Conservation (phyloP, 2,329 filamentous ascomycete species). For the Fusarium buharicum region DNA sequence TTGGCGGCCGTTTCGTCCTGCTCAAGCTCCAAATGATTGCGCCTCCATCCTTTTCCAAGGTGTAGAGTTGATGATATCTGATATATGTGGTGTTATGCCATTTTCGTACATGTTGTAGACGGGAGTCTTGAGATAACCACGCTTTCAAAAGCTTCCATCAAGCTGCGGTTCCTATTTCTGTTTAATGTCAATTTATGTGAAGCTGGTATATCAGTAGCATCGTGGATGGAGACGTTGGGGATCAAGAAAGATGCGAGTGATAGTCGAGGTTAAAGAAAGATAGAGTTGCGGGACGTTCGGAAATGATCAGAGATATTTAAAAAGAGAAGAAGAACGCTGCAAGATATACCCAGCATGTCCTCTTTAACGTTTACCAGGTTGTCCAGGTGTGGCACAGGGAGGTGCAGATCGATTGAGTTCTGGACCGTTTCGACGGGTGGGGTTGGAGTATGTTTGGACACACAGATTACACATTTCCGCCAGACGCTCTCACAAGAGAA, state of each 20-base stretch:
- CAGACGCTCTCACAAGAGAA: slow-evolving; percentile 22
- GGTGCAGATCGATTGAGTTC: slow-evolving; percentile 47
- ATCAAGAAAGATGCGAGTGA: neutral
- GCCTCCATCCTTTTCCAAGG: neutral
- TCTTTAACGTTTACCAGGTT: slow-evolving; percentile 29
- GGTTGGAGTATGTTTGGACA: slow-evolving; percentile 31
- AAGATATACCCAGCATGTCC: slow-evolving; percentile 34
- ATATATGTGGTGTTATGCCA: neutral
- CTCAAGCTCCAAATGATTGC: neutral
- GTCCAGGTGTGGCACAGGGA: slow-evolving; percentile 44
- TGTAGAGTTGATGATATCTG: neutral
- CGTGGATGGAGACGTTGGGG: neutral
- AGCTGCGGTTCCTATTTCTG: neutral
- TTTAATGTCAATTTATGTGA: neutral
- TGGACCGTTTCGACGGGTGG: slow-evolving; percentile 44
- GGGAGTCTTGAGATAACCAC: neutral
- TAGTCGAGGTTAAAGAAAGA: neutral
- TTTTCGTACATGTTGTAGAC: neutral
- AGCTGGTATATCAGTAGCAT: neutral
- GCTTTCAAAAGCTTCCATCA: neutral
- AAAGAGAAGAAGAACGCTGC: slow-evolving; percentile 20
- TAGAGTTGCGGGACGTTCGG: neutral
- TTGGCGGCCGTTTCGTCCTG: slow-evolving; percentile 1
- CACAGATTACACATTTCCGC: slow-evolving; percentile 16
- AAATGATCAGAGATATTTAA: neutral